phyloP scores from a whole-genome alignment of 495 filamentous ascomycete species.

The Talaromyces stipitatus region DNA sequence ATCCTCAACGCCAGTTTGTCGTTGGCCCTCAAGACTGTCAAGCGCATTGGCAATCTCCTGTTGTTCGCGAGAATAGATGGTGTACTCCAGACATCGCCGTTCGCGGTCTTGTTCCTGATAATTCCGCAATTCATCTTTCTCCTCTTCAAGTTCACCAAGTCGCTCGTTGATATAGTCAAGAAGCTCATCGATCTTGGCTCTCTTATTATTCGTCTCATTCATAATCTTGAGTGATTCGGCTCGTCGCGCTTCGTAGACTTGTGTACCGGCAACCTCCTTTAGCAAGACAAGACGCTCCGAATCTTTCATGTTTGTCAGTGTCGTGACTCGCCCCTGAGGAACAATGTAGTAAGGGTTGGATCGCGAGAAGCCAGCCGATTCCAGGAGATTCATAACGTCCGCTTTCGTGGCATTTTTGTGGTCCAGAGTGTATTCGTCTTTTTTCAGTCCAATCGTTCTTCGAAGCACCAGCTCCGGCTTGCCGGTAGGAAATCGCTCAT shows the following conservation, averaged over 20 bases:
- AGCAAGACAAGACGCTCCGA: conserved; percentile 77
- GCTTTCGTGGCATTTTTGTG: conserved; percentile 90
- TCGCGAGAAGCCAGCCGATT: conserved; percentile 91
- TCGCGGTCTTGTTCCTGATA: conserved; percentile 96
- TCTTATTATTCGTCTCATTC: conserved; percentile 91
- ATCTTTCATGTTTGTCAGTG: conserved; percentile 98
- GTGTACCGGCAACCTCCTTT: conserved; percentile 95
- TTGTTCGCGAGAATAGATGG: conserved; percentile 86
- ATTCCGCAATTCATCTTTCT: conserved; percentile 87
- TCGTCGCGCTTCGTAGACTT: conserved; percentile 89
- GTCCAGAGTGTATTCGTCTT: conserved; percentile 97
- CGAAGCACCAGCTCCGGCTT: conserved; percentile 83
- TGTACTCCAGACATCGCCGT: conserved; percentile 85
- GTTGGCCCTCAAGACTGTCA: conserved; percentile 73
- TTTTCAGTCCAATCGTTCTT: conserved; percentile 93
- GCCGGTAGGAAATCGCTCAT: conserved; percentile 92
- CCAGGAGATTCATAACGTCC: conserved; percentile 92
- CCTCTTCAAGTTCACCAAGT: conserved; percentile 83
- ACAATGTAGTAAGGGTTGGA: conserved; percentile 99
- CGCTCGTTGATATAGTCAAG: conserved; percentile 87
- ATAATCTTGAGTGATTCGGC: conserved; percentile 93
- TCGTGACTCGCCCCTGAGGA: conserved; percentile 91
- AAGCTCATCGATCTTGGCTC: conserved; percentile 86
- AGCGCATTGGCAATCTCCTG: conserved; percentile 66
- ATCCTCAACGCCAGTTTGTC: conserved; percentile 72